A percentile compares a stretch with the other conserved stretches of the same genome.
phyloP scores from a whole-genome alignment of 2,329 filamentous ascomycete genomes.

The Penicillium sp. region DNA sequence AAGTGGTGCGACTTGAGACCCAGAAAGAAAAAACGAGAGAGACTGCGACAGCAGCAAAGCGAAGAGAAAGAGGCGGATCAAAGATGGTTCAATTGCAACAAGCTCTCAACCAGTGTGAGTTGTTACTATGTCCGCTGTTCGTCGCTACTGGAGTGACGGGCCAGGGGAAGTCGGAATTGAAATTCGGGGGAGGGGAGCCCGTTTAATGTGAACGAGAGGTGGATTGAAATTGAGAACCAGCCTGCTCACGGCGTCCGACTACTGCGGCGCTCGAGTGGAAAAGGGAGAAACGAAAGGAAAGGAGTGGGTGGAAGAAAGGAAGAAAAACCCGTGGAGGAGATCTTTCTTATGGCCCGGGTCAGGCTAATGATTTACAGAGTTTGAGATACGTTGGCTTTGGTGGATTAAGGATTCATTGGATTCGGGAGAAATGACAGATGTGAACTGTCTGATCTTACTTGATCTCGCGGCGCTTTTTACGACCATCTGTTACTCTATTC shows the following conservation, averaged over 20 bases:
- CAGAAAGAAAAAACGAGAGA: background rate
- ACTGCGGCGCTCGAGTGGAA: conserved; percentile 33
- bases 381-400: background rate
- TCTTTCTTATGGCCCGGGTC: background rate
- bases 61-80: background rate
- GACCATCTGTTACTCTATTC: background rate
- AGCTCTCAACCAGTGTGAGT: conserved; percentile 34
- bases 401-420: background rate
- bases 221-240: conserved; percentile 25
- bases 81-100: conserved; percentile 17
- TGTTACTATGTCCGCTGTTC: conserved; percentile 17
- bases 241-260: conserved; percentile 41
- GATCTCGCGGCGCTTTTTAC: too few species aligned
- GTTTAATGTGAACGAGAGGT: background rate
- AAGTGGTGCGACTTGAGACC: background rate
- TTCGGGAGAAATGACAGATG: background rate
- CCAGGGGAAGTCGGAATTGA: conserved; percentile 21
- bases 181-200: conserved; percentile 12
- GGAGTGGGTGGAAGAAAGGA: conserved; percentile 15
- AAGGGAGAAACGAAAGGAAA: conserved; percentile 19
- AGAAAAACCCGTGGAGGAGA: conserved; percentile 12
- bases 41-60: conserved; percentile 9
- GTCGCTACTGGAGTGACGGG: conserved; percentile 24
- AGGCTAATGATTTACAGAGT: background rate
- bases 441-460: too few species aligned